A percentile compares a stretch with the other conserved stretches of the same genome.
Evolutionary conservation across 2,329 filamentous ascomycete genomes (phyloP).

Genomic region (Calonectria pauciramosa): DNA sequence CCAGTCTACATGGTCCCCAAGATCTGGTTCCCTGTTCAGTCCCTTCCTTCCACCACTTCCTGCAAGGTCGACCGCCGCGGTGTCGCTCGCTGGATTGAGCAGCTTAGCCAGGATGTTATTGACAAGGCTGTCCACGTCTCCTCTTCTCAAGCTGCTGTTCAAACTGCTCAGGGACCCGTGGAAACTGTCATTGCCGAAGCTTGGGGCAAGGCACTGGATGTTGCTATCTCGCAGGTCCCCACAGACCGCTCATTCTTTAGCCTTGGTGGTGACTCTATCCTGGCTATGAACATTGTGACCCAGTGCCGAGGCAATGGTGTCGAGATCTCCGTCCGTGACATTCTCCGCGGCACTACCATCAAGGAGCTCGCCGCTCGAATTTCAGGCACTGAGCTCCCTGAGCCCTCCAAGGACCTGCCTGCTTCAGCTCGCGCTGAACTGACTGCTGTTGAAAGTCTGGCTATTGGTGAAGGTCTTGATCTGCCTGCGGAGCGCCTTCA

Average conservation of each 20-base stretch:
- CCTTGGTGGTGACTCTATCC: background rate
- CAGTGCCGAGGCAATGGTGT: background rate
- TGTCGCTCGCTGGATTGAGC: background rate
- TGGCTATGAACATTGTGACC: slow-evolving; percentile 6
- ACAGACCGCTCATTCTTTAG: background rate
- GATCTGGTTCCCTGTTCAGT: background rate
- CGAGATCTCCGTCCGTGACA: background rate
- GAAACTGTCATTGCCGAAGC: background rate
- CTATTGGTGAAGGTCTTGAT: background rate
- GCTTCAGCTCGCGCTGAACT: background rate
- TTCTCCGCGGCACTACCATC: background rate
- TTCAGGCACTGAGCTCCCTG: background rate
- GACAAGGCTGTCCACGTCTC: background rate
- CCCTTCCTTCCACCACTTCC: background rate
- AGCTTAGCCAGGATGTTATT: background rate
- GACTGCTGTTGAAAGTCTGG: background rate
- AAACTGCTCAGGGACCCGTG: background rate
- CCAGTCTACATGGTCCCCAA: background rate
- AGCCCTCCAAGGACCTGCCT: background rate
- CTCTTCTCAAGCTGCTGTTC: background rate
- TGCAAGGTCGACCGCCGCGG: background rate
- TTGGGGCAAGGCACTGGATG: background rate
- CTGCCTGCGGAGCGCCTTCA: background rate
- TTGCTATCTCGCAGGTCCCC: background rate
- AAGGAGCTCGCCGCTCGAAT: background rate